A percentile compares a stretch with the other conserved stretches of the same genome.
Conservation (phyloP, 2,329 filamentous ascomycete genomes). For the Aspergillus calidoustus region DNA sequence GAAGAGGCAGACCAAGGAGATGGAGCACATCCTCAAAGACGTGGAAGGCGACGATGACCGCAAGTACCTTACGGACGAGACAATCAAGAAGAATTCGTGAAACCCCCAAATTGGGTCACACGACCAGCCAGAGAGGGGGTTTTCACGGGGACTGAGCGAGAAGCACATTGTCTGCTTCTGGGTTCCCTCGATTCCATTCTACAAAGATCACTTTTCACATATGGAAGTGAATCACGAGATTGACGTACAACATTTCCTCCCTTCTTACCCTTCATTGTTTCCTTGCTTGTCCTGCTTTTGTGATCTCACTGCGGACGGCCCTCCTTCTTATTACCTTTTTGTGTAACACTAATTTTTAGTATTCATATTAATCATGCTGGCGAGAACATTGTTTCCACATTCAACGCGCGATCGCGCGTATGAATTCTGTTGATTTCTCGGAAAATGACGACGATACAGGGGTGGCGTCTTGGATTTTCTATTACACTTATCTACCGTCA, state of each 20-base stretch:
- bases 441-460: not conserved
- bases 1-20: slow-evolving; percentile 75
- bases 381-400: slow-evolving; percentile 6
- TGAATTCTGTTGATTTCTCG: not conserved
- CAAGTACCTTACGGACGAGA: slow-evolving; percentile 41
- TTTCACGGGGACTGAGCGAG: not conserved
- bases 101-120: not conserved
- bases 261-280: not conserved
- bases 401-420: slow-evolving; percentile 2
- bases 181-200: not conserved
- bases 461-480: not conserved
- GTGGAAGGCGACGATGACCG: slow-evolving; percentile 66
- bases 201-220: not conserved
- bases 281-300: not conserved
- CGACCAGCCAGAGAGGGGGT: not conserved
- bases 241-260: slow-evolving; percentile 16
- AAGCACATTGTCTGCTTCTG: not conserved
- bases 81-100: slow-evolving; percentile 45
- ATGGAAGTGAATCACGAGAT: slow-evolving; percentile 22
- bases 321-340: slow-evolving; percentile 8
- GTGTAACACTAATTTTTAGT: slow-evolving; percentile 22
- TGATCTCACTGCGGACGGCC: not conserved
- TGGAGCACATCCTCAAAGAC: slow-evolving; percentile 75
- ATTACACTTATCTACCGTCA: not conserved
- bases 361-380: slow-evolving; percentile 18